Percentiles rank a stretch among this genome's conserved stretches.
phyloP scores from a whole-genome alignment of 441 rosid species.

The Populus tomentosa region DNA sequence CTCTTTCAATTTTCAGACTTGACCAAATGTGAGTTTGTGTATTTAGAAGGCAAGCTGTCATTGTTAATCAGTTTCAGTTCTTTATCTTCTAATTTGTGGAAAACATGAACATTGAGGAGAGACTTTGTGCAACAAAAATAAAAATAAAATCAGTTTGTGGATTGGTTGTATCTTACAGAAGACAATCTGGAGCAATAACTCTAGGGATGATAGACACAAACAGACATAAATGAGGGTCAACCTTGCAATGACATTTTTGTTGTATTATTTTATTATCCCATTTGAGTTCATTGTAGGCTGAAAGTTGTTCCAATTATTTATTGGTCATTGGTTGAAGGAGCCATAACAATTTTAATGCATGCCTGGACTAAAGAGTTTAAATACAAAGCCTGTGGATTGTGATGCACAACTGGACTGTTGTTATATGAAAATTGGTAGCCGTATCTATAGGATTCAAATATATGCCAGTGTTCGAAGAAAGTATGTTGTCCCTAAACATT shows the following conservation, averaged over 20 bases:
- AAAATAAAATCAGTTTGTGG: not conserved
- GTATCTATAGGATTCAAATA: not conserved
- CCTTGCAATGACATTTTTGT: not conserved
- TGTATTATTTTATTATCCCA: not conserved
- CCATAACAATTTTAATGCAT: not conserved
- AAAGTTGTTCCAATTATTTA: not conserved
- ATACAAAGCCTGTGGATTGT: not conserved
- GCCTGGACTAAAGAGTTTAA: not conserved
- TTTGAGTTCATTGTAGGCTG: not conserved
- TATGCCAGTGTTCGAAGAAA: not conserved
- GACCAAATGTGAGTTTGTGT: not conserved
- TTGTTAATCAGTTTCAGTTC: not conserved
- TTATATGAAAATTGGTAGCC: not conserved
- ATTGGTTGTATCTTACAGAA: not conserved
- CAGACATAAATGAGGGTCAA: not conserved
- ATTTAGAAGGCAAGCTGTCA: not conserved
- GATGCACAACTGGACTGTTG: not conserved
- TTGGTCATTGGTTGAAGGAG: not conserved
- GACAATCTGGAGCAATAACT: not conserved
- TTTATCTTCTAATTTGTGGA: not conserved
- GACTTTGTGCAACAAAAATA: not conserved
- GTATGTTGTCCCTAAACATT: not conserved
- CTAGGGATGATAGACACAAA: not conserved
- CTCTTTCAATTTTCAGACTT: not conserved
- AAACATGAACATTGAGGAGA: not conserved